Percentiles rank a stretch among this genome's conserved stretches.
These are phyloP conservation scores for Suillus variegatus DNA, from an alignment of 768 basidiomycete species.

Conservation along the genomic window DNA sequence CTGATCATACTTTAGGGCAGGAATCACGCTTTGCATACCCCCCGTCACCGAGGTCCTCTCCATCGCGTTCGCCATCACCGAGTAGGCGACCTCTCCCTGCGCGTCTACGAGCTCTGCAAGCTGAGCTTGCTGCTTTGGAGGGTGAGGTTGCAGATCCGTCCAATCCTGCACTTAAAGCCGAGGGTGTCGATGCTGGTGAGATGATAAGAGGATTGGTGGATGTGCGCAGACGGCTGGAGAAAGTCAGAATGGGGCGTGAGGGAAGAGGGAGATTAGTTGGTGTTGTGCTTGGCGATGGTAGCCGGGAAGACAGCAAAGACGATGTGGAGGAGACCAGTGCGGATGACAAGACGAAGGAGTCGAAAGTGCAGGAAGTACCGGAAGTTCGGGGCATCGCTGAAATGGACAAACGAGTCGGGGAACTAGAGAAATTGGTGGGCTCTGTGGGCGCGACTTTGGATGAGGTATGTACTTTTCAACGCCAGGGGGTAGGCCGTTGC, in stretches of 20 bases:
- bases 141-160: constrained; percentile 79
- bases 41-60: constrained; percentile 54
- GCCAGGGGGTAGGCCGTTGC: neutral
- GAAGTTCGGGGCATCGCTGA: constrained; percentile 60
- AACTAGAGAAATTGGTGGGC: constrained; percentile 82
- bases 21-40: constrained; percentile 71
- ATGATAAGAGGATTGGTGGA: constrained; percentile 78
- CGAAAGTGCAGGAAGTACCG: constrained; percentile 24
- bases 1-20: constrained; percentile 40
- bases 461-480: constrained; percentile 55
- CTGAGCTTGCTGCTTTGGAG: constrained; percentile 81
- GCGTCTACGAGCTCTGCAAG: constrained; percentile 66
- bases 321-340: constrained; percentile 3
- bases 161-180: constrained; percentile 65
- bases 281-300: constrained; percentile 42
- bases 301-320: constrained; percentile 12
- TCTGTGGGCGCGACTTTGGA: constrained; percentile 78
- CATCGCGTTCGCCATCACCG: constrained; percentile 32
- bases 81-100: constrained; percentile 49
- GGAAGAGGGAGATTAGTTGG: constrained; percentile 66
- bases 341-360: constrained; percentile 14
- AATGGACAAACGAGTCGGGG: constrained; percentile 81
- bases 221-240: constrained; percentile 67
- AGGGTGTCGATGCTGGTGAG: constrained; percentile 69
- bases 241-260: constrained; percentile 64